Percentiles rank a stretch among this genome's conserved stretches.
Conservation (phyloP, 148 eudicot genomes). For the Rhododendron simsii region DNA sequence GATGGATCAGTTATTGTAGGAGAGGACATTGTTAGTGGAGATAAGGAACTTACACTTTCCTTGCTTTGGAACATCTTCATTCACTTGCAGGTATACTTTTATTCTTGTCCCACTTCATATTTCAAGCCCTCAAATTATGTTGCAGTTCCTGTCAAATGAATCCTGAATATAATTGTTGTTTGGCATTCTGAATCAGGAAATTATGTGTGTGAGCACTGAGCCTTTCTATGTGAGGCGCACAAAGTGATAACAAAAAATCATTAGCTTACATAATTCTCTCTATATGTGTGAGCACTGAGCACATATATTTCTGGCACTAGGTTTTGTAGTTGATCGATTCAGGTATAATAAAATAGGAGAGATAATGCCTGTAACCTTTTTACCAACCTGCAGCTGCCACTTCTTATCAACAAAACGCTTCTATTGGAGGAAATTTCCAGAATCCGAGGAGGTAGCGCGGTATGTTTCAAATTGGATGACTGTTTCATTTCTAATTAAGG, state of each 20-base stretch:
- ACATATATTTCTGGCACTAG: constrained; percentile 7
- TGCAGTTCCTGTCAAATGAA: no score
- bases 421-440: constrained; percentile 58
- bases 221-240: neutral
- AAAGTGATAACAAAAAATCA: neutral
- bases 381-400: constrained; percentile 63
- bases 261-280: neutral
- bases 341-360: neutral
- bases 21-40: constrained; percentile 80
- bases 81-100: constrained; percentile 67
- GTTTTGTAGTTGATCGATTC: constrained; percentile 4
- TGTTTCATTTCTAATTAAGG: neutral
- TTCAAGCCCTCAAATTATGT: neutral
- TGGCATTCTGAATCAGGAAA: constrained; percentile 1
- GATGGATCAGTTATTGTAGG: constrained; percentile 56
- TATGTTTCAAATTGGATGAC: constrained; percentile 24
- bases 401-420: constrained; percentile 51
- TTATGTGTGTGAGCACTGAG: neutral
- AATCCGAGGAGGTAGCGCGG: constrained; percentile 52
- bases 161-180: neutral
- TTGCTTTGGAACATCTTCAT: constrained; percentile 91
- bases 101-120: neutral
- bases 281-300: neutral
- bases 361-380: neutral
- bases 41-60: constrained; percentile 77